Evolutionary conservation across 179 eudicot genomes (phyloP).

Genomic region (Beta corolliflora): DNA sequence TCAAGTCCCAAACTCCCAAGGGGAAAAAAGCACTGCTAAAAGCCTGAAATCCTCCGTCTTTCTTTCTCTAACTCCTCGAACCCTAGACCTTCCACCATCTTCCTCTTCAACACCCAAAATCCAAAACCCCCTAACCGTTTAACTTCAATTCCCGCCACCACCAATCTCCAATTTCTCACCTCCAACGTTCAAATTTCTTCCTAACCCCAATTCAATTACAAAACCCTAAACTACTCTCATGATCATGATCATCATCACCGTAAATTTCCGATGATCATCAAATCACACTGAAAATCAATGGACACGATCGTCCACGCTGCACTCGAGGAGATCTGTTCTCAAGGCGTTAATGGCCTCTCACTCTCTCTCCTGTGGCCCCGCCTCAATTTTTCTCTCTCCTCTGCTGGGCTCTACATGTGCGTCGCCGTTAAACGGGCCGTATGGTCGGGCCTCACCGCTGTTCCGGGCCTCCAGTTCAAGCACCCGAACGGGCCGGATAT

Average conservation of each 20-base stretch:
- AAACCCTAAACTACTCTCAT: background rate
- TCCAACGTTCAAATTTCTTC: slow-evolving; percentile 1
- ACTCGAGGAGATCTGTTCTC: slow-evolving; percentile 67
- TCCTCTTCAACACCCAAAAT: background rate
- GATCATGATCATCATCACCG: background rate
- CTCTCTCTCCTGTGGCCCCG: slow-evolving; percentile 59
- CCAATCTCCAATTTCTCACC: background rate
- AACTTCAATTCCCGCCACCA: slow-evolving; percentile 24
- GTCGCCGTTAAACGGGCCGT: slow-evolving; percentile 59
- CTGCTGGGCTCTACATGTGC: slow-evolving; percentile 52
- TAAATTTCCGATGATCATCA: slow-evolving; percentile 11
- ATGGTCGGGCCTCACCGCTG: slow-evolving; percentile 55
- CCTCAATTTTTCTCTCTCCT: slow-evolving; percentile 45
- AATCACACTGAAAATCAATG: slow-evolving; percentile 35
- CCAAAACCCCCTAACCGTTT: background rate
- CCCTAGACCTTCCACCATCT: background rate
- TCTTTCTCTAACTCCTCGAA: background rate
- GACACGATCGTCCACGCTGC: slow-evolving; percentile 64
- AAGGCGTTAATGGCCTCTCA: slow-evolving; percentile 50
- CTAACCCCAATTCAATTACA: background rate
- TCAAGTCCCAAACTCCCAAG: no score
- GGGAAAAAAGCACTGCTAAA: no score
- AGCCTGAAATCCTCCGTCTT: background rate
- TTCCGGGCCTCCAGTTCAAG: slow-evolving; percentile 56
- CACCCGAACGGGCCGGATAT: slow-evolving; percentile 19